phyloP scores from a whole-genome alignment of 257 asterid genomes.

The Solanum bukasovii region DNA sequence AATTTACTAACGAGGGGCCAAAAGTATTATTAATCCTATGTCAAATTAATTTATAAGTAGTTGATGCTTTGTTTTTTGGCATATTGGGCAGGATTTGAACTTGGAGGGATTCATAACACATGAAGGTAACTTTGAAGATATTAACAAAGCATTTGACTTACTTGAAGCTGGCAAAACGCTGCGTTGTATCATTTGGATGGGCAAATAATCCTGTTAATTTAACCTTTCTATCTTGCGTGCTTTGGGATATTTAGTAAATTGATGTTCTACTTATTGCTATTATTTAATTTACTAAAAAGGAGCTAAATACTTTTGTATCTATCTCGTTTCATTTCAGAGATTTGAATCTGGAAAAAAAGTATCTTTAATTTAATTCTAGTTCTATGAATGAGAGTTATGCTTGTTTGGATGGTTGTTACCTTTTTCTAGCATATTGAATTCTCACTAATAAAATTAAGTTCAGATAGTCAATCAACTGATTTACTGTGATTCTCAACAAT shows the following conservation, averaged over 20 bases:
- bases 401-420: neutral
- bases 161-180: conserved; percentile 20
- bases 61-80: neutral
- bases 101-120: conserved; percentile 28
- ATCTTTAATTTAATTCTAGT: neutral
- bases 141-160: conserved; percentile 25
- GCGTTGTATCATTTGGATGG: conserved; percentile 38
- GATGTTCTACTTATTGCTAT: neutral
- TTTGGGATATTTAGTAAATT: neutral
- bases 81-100: conserved; percentile 16
- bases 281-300: neutral
- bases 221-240: neutral
- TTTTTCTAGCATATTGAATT: neutral
- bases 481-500: neutral
- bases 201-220: neutral
- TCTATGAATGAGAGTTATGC: neutral
- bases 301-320: neutral
- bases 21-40: neutral
- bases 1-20: neutral
- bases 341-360: neutral
- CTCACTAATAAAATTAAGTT: too few species aligned
- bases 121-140: conserved; percentile 21
- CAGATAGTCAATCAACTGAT: too few species aligned
- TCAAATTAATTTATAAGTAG: neutral
- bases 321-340: neutral